phyloP scores from a whole-genome alignment of 1,139 yeast genomes.

The Pichia sp. region DNA sequence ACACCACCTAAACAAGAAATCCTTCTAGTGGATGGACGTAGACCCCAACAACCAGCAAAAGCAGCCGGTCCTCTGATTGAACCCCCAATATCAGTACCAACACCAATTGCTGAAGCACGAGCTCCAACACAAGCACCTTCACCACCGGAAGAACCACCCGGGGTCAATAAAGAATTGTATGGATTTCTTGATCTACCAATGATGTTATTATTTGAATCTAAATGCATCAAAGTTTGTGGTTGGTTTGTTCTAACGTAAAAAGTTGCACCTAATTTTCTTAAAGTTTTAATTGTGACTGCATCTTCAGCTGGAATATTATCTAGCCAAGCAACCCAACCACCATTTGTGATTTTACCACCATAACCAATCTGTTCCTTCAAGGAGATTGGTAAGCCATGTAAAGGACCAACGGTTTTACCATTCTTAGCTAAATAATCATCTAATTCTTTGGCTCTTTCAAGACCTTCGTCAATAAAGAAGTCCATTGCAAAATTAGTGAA shows the following conservation, averaged over 20 bases:
- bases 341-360: conserved; percentile 52
- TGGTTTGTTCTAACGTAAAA: conserved; percentile 49
- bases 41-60: conserved; percentile 57
- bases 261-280: conserved; percentile 61
- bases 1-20: conserved; percentile 46
- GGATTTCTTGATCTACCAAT: conserved; percentile 51
- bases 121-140: conserved; percentile 65
- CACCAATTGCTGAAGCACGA: conserved; percentile 60
- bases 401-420: conserved; percentile 64
- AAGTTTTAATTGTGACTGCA: conserved; percentile 44
- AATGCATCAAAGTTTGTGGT: conserved; percentile 53
- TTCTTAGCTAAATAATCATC: conserved; percentile 44
- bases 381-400: conserved; percentile 76
- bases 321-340: conserved; percentile 52
- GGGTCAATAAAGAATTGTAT: conserved; percentile 42
- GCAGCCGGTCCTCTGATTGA: conserved; percentile 74
- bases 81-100: conserved; percentile 79
- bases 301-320: conserved; percentile 44
- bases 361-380: conserved; percentile 66
- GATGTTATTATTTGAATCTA: conserved; percentile 44
- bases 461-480: conserved; percentile 50
- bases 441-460: conserved; percentile 46
- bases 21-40: conserved; percentile 64
- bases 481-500: conserved; percentile 55
- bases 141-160: conserved; percentile 75